Percentiles rank a stretch among this genome's conserved stretches.
These are phyloP conservation scores for Eragrostis tef DNA, from an alignment of 202 grass and related monocot species.

Conservation along the genomic window DNA sequence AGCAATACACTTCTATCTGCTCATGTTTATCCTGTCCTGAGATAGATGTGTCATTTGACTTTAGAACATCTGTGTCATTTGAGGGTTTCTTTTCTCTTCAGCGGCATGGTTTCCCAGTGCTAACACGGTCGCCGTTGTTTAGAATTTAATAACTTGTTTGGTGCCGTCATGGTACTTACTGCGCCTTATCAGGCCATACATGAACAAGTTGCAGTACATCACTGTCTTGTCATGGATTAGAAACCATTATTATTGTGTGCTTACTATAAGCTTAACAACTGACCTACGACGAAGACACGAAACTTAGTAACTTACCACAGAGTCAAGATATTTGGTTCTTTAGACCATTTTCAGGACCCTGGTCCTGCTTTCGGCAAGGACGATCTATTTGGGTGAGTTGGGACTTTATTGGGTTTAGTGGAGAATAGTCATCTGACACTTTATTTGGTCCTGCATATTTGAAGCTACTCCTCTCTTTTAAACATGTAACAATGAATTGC, in stretches of 20 bases:
- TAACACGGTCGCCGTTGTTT: not conserved
- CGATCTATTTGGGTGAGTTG: conserved; percentile 1
- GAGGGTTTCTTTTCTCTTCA: not conserved
- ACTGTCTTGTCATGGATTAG: not conserved
- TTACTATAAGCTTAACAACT: no score
- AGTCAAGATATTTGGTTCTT: conserved; percentile 30
- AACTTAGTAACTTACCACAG: conserved; percentile 10
- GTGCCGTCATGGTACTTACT: not conserved
- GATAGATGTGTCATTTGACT: not conserved
- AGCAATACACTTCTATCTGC: not conserved
- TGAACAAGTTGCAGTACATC: not conserved
- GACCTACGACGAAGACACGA: no score
- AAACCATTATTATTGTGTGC: not conserved
- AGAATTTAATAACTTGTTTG: not conserved
- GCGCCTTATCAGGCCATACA: not conserved
- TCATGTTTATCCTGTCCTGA: conserved; percentile 12
- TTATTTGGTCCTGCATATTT: not conserved
- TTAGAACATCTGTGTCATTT: not conserved
- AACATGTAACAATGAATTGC: no score
- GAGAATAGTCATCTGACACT: not conserved
- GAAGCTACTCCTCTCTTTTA: not conserved
- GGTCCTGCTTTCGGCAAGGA: not conserved
- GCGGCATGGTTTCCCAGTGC: not conserved
- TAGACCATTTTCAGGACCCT: not conserved
- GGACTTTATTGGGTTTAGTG: conserved; percentile 6